Base-by-base conservation (phyloP, 495 filamentous ascomycete genomes). In the Clavariopsis aquatica region DNA sequence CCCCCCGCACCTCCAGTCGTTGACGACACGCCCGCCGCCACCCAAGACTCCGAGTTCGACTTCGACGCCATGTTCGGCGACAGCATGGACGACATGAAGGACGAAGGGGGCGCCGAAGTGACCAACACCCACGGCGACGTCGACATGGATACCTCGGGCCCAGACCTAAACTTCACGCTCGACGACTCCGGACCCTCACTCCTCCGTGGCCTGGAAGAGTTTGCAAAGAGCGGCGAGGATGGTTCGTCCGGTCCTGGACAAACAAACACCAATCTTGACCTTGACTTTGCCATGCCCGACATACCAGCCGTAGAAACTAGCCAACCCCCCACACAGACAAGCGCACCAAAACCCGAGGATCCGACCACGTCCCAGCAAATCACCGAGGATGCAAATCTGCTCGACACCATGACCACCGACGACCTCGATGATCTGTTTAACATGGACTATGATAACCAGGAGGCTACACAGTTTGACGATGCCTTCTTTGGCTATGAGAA, bases 21-120 rank as follows among this genome's bases (percentile, higher is more conserved):
- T 58, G 68, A 64, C 46, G 20, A 23, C 45, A 61, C 55, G 12
- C 66, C 62, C 29, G 62, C 67, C 23, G 62, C 67, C 29, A 62
- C 57, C 12, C 66, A 63, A 27, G 61, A 61, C 24, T 13, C 27
- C 2, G 65, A 68, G 19, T 71, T 68, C 60, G 64, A 71, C 49
- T 69, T 71, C 62, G 69, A 71, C 34, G 54, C 59, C 49, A 57
- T 69, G 31, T 71, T 71, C 43, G 62, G 52, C 23, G 62, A 71
- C 49, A 26, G 29, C 1, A 24, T 36, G 10, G 8, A 47, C 24
- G 56, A 52, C 55, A 52, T 34, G 31, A 8, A 51, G 0, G 29
- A 47, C 55, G 52, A 57, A n/a, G 45, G 17, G 7, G 36, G 22
- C 22, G 27, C 47, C 31, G 38, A 43, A 9, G n/a, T 27, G 1